phyloP scores from a whole-genome alignment of 768 basidiomycete genomes.

The Trametes cingulata region DNA sequence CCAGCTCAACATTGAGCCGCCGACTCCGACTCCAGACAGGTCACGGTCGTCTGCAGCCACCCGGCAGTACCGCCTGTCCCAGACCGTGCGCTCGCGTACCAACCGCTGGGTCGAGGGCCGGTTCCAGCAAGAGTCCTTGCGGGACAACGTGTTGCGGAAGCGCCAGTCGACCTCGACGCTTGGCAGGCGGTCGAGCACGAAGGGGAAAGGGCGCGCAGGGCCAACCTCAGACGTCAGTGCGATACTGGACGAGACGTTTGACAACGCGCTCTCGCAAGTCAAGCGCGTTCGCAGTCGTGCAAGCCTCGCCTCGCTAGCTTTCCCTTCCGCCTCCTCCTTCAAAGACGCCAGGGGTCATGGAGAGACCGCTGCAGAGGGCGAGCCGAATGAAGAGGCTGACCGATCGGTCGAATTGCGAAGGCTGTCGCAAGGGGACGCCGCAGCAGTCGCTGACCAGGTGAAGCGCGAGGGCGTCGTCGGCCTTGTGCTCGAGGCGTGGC shows the following conservation, averaged over 20 bases:
- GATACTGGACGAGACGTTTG: conserved; percentile 28
- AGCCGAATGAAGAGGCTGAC: conserved; percentile 10
- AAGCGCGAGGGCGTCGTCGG: conserved; percentile 34
- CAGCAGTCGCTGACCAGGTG: conserved; percentile 10
- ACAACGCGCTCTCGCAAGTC: conserved; percentile 23
- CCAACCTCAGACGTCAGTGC: conserved; percentile 10
- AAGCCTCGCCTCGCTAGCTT: conserved; percentile 8
- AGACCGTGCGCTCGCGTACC: conserved; percentile 60
- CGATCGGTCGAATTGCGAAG: conserved; percentile 13
- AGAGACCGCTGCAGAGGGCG: background rate
- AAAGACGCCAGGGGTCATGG: background rate
- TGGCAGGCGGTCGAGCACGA: conserved; percentile 1
- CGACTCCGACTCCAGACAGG: conserved; percentile 26
- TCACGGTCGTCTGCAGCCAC: conserved; percentile 16
- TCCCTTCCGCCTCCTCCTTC: background rate
- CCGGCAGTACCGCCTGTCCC: conserved; percentile 39
- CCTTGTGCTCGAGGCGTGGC: conserved; percentile 73
- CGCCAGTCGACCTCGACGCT: conserved; percentile 3
- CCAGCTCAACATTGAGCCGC: conserved; percentile 30
- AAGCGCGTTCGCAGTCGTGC: conserved; percentile 18
- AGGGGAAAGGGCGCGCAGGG: background rate
- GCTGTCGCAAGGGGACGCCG: background rate
- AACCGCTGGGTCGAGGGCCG: conserved; percentile 60
- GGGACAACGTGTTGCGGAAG: background rate
- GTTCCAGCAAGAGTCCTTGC: conserved; percentile 31